Evolutionary conservation across 345 rosid genomes (phyloP).

Genomic region (Lenwebbia sp.): DNA sequence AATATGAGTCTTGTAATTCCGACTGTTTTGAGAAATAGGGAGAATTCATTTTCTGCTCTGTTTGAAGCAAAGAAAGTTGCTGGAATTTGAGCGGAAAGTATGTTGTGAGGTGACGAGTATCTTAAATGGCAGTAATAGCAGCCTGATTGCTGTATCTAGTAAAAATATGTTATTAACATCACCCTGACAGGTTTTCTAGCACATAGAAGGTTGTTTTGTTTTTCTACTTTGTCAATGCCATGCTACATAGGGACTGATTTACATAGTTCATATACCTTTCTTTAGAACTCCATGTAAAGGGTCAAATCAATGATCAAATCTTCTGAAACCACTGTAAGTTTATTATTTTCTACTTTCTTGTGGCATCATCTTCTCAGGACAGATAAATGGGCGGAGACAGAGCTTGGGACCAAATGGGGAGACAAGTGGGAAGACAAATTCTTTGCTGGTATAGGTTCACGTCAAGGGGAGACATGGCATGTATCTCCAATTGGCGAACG

Average conservation of each 20-base stretch:
- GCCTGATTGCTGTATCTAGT: background rate
- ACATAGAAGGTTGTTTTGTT: background rate
- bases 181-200: background rate
- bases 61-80: background rate
- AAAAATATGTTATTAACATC: background rate
- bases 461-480: constrained; percentile 99
- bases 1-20: background rate
- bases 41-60: background rate
- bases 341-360: background rate
- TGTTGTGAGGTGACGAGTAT: background rate
- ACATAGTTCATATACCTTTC: background rate
- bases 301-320: background rate
- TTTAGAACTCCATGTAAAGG: background rate
- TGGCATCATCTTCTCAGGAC: constrained; percentile 56
- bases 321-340: background rate
- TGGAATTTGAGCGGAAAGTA: background rate
- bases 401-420: constrained; percentile 98
- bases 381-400: constrained; percentile 99
- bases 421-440: constrained; percentile 99
- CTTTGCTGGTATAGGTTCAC: constrained; percentile 90
- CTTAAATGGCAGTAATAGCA: background rate
- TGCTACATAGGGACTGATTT: background rate
- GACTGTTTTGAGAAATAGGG: background rate
- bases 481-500: constrained; percentile 76
- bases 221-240: background rate